Evolutionary conservation across 2,329 filamentous ascomycete genomes (phyloP).

Genomic region (Fusarium mundagurra): DNA sequence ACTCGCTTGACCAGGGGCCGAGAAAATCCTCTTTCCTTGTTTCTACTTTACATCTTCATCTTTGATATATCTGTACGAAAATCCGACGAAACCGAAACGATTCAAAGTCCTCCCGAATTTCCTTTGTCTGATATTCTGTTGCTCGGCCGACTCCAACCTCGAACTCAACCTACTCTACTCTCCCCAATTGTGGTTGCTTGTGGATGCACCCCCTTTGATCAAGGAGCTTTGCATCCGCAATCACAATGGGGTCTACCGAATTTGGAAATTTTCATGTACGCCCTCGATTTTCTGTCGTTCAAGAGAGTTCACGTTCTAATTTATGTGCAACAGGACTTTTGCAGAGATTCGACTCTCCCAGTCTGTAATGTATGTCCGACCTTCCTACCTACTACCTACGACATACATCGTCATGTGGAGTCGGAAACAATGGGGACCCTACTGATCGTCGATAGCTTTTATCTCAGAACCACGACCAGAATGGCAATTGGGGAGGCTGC

Average conservation of each 20-base stretch:
- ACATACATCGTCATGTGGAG: constrained; percentile 28
- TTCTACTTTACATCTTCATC: constrained; percentile 25
- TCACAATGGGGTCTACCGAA: constrained; percentile 67
- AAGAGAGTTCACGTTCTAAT: constrained; percentile 26
- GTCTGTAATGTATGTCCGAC: constrained; percentile 79
- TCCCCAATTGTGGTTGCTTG: constrained; percentile 41
- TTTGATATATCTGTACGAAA: constrained; percentile 7
- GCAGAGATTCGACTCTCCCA: constrained; percentile 83
- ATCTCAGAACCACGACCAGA: constrained; percentile 71
- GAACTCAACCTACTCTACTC: background rate
- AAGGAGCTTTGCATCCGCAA: constrained; percentile 42
- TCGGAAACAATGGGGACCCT: constrained; percentile 29
- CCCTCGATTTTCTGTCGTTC: constrained; percentile 10
- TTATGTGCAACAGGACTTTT: constrained; percentile 71
- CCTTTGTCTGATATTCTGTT: constrained; percentile 19
- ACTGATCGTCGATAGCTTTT: constrained; percentile 44
- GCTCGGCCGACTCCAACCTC: constrained; percentile 15
- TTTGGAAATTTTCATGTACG: constrained; percentile 70
- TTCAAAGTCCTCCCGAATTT: background rate
- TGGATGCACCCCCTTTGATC: constrained; percentile 40
- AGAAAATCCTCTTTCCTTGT: constrained; percentile 32
- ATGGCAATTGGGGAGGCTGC: constrained; percentile 74
- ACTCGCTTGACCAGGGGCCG: constrained; percentile 18
- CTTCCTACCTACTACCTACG: constrained; percentile 1
- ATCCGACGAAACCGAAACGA: constrained; percentile 10